Percentiles rank a stretch among this genome's conserved stretches.
These are phyloP conservation scores for Vitis hybrid DNA, from an alignment of 177 flowering plant genomes.

Conservation along the genomic window DNA sequence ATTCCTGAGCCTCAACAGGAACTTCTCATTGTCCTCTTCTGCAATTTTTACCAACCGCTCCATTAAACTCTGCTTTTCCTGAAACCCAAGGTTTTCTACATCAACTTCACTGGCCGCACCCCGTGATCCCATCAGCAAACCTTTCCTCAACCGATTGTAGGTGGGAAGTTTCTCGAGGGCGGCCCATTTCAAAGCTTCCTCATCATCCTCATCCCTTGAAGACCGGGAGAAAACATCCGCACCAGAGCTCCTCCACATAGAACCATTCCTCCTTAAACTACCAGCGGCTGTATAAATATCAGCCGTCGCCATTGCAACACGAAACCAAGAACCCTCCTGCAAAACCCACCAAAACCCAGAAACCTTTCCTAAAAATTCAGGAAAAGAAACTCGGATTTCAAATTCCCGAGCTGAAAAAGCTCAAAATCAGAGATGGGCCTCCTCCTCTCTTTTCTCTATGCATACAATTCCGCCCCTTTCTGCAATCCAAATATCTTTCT, in stretches of 20 bases:
- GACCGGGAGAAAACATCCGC: constrained; percentile 42
- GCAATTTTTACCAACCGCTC: constrained; percentile 37
- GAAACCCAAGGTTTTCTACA: constrained; percentile 27
- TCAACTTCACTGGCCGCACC: constrained; percentile 39
- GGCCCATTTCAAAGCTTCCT: constrained; percentile 57
- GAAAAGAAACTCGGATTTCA: neutral
- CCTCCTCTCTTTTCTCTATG: no score
- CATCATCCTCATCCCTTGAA: constrained; percentile 43
- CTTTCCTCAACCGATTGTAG: constrained; percentile 40
- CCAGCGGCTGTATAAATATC: no score
- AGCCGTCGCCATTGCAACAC: no score
- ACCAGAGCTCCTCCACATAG: constrained; percentile 23
- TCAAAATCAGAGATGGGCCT: no score
- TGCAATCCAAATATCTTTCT: no score
- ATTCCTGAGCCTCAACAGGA: constrained; percentile 45
- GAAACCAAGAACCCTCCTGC: no score
- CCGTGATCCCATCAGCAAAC: constrained; percentile 27
- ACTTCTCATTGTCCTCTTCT: constrained; percentile 55
- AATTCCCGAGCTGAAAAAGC: no score
- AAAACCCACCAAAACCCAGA: neutral
- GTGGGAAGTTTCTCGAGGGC: constrained; percentile 55
- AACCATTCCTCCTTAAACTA: no score
- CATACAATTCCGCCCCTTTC: no score
- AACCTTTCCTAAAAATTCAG: neutral
- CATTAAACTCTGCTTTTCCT: constrained; percentile 33